Base-by-base conservation (phyloP, 106 monocot genomes). In the Apostasia shenzhenica region DNA sequence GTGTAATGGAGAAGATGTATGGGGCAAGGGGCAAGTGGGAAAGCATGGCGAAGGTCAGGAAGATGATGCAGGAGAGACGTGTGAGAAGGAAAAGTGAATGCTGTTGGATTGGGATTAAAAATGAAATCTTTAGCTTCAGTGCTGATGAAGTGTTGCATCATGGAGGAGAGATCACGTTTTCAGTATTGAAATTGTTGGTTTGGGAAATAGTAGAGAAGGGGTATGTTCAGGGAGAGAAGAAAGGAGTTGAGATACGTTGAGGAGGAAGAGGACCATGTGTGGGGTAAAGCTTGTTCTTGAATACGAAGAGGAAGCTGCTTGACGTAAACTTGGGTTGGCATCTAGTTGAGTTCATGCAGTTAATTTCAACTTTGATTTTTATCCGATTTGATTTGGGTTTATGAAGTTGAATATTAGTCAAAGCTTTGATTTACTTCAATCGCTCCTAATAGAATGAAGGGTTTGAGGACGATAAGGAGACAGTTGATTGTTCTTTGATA, bases 11-110 rank as follows among this genome's bases (percentile, higher is more conserved):
- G 75, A 72, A 40, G 45, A 73, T 79, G 12, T 83, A 86, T 82
- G 79, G 72, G 61, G 64, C 52, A 51, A 88, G 75, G 67, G 75
- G 81, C 14, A 79, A 55, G 67, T 93, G 93, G 93, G 93, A 93
- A 68, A 86, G 79, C 38, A 67, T 86, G 70, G 88, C 83, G 67
- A 45, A 77, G 55, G 58, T 93, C 10, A 48, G 65, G 77, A 88
- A 59, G 66, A 11, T 43, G 41, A 89, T 93, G 93, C 63, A 61
- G 61, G 70, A 82, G 54, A 81, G 75, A 73, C 49, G 79, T 8
- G 81, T 76, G 50, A 77, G 52, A 67, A 83, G 86, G 47, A 70
- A 69, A 3, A 70, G 42, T 52, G 83, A 14, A 67, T 77, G 79
- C 70, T 89, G 93, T 65, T 89, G 81, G 83, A 79, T 89, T 67